Percentiles rank a stretch among this genome's conserved stretches.
phyloP scores from a whole-genome alignment of 306 rosid genomes.

The Betula pendula region DNA sequence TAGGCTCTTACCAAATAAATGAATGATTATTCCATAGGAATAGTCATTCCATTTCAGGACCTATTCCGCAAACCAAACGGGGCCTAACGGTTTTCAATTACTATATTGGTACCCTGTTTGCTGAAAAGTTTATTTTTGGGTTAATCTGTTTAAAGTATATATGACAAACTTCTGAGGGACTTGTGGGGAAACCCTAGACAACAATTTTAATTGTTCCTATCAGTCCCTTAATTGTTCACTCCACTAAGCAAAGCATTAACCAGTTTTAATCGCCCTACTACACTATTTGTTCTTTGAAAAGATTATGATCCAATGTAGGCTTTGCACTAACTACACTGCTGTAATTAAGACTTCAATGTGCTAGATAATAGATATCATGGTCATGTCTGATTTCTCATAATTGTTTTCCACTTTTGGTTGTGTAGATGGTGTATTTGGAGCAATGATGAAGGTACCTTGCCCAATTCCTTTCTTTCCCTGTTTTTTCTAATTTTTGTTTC shows the following conservation, averaged over 20 bases:
- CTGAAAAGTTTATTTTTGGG: background rate
- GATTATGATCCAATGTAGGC: background rate
- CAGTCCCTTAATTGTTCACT: background rate
- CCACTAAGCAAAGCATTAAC: background rate
- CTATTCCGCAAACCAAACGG: too few relatives aligned
- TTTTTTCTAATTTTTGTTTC: background rate
- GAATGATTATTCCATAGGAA: too few relatives aligned
- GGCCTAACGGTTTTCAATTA: too few relatives aligned
- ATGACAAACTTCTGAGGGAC: background rate
- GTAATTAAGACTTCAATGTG: background rate
- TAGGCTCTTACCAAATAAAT: too few relatives aligned
- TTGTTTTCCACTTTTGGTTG: background rate
- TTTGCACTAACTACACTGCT: background rate
- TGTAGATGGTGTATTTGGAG: slow-evolving; percentile 94
- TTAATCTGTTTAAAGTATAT: background rate
- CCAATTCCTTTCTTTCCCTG: background rate
- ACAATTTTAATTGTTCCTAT: background rate
- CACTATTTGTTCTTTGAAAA: background rate
- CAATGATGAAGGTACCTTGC: slow-evolving; percentile 82
- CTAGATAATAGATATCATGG: background rate
- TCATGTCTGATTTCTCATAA: background rate
- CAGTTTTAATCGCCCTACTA: background rate
- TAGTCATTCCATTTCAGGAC: too few relatives aligned
- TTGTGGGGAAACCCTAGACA: background rate
- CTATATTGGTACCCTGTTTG: background rate